Conservation (phyloP, 2,329 filamentous ascomycete genomes). For the Aspergillus oerlinghausenensis region DNA sequence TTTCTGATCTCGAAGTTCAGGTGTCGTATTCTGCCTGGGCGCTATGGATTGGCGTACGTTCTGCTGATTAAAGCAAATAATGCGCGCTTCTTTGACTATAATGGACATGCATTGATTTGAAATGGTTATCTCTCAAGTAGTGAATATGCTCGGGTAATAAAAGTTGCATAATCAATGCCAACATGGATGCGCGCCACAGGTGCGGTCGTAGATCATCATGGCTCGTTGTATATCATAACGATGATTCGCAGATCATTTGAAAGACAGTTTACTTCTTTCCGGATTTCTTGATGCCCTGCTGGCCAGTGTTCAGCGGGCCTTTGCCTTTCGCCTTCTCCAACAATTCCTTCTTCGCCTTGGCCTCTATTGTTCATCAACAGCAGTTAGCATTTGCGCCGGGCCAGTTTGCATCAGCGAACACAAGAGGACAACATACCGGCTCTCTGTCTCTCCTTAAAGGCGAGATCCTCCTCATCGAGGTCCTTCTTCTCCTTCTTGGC, state of each 20-base stretch:
- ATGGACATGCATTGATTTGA: neutral
- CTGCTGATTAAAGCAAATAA: neutral
- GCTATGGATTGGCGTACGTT: neutral
- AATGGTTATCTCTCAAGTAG: constrained; percentile 7
- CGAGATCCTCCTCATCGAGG: constrained; percentile 79
- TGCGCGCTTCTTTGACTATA: neutral
- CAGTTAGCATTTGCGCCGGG: constrained; percentile 1
- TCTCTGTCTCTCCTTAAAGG: constrained; percentile 76
- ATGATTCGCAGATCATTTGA: constrained; percentile 3
- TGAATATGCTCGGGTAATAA: constrained; percentile 8
- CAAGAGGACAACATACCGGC: constrained; percentile 59
- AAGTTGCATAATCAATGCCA: constrained; percentile 13
- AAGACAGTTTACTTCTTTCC: constrained; percentile 74
- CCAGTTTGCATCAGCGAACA: neutral
- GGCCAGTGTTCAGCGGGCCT: constrained; percentile 78
- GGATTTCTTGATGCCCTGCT: constrained; percentile 94
- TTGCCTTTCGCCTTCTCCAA: constrained; percentile 79
- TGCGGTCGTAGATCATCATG: constrained; percentile 18
- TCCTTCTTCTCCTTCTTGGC: constrained; percentile 82
- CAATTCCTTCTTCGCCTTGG: constrained; percentile 80
- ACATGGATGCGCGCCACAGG: constrained; percentile 9
- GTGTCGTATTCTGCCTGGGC: neutral
- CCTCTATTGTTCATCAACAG: constrained; percentile 49
- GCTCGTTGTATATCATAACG: constrained; percentile 20
- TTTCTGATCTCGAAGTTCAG: neutral